phyloP scores from a whole-genome alignment of 2,329 filamentous ascomycete genomes.

The Penicillium aurantiogriseum region DNA sequence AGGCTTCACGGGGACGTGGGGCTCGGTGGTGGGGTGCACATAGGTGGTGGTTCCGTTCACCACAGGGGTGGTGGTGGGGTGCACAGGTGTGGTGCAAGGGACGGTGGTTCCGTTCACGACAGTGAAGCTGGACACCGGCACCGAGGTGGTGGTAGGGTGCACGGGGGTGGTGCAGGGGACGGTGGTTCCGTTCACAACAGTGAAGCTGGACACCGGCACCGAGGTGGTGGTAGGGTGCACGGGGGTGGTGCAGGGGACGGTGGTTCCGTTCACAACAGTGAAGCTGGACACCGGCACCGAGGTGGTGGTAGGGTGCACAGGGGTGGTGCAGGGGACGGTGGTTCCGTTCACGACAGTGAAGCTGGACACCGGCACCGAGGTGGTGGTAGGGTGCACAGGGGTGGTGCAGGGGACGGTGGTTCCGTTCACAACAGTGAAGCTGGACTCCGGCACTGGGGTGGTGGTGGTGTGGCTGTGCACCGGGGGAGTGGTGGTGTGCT shows the following conservation, averaged over 20 bases:
- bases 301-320: not conserved
- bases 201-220: not conserved
- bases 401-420: not conserved
- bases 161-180: constrained; percentile 12
- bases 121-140: too few species aligned
- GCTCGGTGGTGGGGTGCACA: constrained; percentile 10
- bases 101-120: not conserved
- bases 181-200: not conserved
- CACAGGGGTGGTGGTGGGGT: not conserved
- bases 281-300: too few species aligned
- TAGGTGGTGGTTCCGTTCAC: constrained; percentile 4
- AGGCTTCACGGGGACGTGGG: constrained; percentile 16
- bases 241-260: not conserved
- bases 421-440: too few species aligned
- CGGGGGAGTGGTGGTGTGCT: not conserved
- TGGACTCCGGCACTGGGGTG: not conserved
- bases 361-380: not conserved
- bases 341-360: too few species aligned
- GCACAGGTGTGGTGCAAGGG: not conserved
- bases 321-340: not conserved
- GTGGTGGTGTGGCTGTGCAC: not conserved
- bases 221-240: constrained; percentile 1
- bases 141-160: not conserved
- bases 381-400: constrained; percentile 1
- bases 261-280: not conserved